Conservation (phyloP, 495 filamentous ascomycete species). For the Durotheca rogersii region DNA sequence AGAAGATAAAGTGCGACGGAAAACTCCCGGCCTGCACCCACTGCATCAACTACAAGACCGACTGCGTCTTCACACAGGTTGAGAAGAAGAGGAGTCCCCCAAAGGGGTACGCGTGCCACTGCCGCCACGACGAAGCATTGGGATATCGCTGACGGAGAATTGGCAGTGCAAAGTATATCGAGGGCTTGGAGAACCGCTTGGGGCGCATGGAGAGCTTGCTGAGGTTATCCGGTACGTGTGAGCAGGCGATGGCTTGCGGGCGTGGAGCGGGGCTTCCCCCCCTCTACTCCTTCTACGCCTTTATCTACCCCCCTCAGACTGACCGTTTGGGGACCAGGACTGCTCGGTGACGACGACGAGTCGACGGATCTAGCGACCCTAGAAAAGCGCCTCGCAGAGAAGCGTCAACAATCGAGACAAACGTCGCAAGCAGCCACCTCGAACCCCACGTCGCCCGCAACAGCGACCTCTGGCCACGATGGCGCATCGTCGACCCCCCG, state of each 20-base stretch:
- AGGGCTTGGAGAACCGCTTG: constrained; percentile 91
- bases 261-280: too few species aligned
- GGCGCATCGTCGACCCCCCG: constrained; percentile 58
- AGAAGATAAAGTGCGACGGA: constrained; percentile 99
- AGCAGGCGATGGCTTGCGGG: too few species aligned
- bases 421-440: constrained; percentile 44
- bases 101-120: constrained; percentile 77
- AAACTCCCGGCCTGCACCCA: constrained; percentile 94
- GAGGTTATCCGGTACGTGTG: constrained; percentile 68
- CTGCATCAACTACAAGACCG: constrained; percentile 97
- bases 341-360: constrained; percentile 83
- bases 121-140: background rate
- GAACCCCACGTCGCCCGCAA: constrained; percentile 49
- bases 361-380: constrained; percentile 85
- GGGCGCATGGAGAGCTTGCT: constrained; percentile 91
- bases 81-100: constrained; percentile 98
- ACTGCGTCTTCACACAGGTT: constrained; percentile 95
- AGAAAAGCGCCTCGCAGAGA: constrained; percentile 77
- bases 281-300: background rate
- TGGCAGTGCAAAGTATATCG: constrained; percentile 87
- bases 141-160: constrained; percentile 25
- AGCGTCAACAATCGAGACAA: constrained; percentile 50
- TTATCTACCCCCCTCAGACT: background rate
- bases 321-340: constrained; percentile 38
- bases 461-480: constrained; percentile 44